phyloP scores from a whole-genome alignment of 495 filamentous ascomycete species.

The Parachaetomium inaequale region DNA sequence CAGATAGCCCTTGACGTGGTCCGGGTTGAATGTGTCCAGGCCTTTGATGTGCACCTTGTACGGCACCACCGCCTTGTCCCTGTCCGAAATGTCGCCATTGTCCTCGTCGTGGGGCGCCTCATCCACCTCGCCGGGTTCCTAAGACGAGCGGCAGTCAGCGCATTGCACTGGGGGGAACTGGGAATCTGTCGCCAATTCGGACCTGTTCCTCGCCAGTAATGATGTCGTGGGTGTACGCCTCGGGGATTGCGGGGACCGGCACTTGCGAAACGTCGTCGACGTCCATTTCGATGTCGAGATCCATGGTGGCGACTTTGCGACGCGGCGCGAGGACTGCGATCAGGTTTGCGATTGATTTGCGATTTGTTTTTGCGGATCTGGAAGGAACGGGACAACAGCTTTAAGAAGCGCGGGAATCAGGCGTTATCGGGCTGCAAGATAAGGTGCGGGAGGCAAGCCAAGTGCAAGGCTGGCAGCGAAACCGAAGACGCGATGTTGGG shows the following conservation, averaged over 20 bases:
- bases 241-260: constrained; percentile 32
- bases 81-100: constrained; percentile 22
- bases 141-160: constrained; percentile 1
- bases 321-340: neutral
- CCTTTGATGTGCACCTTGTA: constrained; percentile 79
- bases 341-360: neutral
- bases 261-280: constrained; percentile 50
- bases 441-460: neutral
- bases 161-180: constrained; percentile 3
- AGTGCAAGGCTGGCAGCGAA: neutral
- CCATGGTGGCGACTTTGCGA: constrained; percentile 46
- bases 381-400: neutral
- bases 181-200: constrained; percentile 12
- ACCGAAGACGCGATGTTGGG: neutral
- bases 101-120: constrained; percentile 26
- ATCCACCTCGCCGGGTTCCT: constrained; percentile 40
- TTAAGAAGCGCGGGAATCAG: neutral
- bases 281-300: constrained; percentile 72
- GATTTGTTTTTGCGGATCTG: neutral
- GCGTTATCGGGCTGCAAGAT: neutral
- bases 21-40: constrained; percentile 74
- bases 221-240: constrained; percentile 46
- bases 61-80: constrained; percentile 38
- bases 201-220: constrained; percentile 39
- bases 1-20: constrained; percentile 69